These are phyloP conservation scores for Fragaria ananassa DNA, from an alignment of 306 rosid species.

Conservation along the genomic window DNA sequence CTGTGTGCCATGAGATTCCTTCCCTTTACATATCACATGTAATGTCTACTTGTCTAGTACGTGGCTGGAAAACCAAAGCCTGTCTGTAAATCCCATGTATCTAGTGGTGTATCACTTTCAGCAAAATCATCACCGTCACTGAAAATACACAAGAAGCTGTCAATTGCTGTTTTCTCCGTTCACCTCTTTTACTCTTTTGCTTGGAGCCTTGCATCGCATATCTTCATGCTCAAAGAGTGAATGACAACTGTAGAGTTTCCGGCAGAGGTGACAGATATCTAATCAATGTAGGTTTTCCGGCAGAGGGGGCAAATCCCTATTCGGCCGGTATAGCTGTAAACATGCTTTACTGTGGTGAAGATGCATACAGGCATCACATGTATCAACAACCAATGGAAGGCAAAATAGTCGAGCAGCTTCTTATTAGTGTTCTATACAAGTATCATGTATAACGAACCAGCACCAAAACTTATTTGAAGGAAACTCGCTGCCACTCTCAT, in stretches of 20 bases:
- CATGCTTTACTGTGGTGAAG: not conserved
- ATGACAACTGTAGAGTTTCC: not conserved
- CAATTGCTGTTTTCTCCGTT: not conserved
- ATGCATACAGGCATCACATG: not conserved
- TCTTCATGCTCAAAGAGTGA: not conserved
- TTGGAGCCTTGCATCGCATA: not conserved
- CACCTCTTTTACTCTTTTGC: not conserved
- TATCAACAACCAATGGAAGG: not conserved
- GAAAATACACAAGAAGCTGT: not conserved
- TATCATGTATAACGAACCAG: not conserved
- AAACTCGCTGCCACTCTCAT: not conserved
- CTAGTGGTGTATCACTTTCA: constrained; percentile 3
- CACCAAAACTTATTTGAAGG: not conserved
- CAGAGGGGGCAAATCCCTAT: not conserved
- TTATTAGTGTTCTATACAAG: not conserved
- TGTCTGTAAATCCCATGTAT: not conserved
- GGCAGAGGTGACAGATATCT: not conserved
- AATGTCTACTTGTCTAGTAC: constrained; percentile 2
- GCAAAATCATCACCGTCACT: constrained; percentile 7
- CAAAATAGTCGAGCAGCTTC: not conserved
- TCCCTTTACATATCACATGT: constrained; percentile 5
- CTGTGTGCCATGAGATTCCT: constrained; percentile 9
- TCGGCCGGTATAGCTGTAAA: not conserved
- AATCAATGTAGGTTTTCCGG: not conserved
- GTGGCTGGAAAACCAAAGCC: constrained; percentile 6